These are phyloP conservation scores for Chaetomium sp. DNA, from an alignment of 2,329 filamentous ascomycete genomes.

Conservation along the genomic window DNA sequence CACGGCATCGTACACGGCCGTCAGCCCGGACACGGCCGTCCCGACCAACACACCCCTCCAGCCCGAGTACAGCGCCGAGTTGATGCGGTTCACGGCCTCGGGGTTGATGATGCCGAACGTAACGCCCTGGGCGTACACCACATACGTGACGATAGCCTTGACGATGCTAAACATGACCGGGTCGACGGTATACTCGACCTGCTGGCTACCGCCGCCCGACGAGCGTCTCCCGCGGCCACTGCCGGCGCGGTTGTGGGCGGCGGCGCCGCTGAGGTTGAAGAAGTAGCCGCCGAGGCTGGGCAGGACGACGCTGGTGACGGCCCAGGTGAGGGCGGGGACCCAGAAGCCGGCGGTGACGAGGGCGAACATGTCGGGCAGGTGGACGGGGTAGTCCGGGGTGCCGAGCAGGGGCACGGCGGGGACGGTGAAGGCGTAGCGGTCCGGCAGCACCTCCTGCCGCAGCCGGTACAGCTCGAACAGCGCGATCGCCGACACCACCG, in stretches of 20 bases:
- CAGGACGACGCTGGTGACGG: conserved; percentile 68
- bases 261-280: conserved; percentile 84
- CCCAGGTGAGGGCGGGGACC: conserved; percentile 78
- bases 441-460: conserved; percentile 69
- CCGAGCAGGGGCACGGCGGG: conserved; percentile 61
- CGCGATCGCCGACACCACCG: conserved; percentile 69
- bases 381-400: conserved; percentile 62
- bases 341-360: conserved; percentile 79
- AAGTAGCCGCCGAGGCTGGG: conserved; percentile 81
- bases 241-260: conserved; percentile 43
- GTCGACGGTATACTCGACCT: conserved; percentile 67
- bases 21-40: conserved; percentile 66
- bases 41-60: conserved; percentile 71
- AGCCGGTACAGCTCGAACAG: conserved; percentile 72
- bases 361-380: conserved; percentile 78
- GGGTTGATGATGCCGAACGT: conserved; percentile 64
- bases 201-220: not conserved
- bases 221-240: not conserved
- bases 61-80: conserved; percentile 68
- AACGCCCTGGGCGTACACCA: conserved; percentile 72
- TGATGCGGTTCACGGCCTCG: conserved; percentile 63
- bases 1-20: conserved; percentile 77
- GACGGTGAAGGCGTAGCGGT: conserved; percentile 72
- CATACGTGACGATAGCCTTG: conserved; percentile 79
- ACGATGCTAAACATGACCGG: conserved; percentile 87